phyloP scores from a whole-genome alignment of 2,329 filamentous ascomycete species.

The Talaromyces sp. region DNA sequence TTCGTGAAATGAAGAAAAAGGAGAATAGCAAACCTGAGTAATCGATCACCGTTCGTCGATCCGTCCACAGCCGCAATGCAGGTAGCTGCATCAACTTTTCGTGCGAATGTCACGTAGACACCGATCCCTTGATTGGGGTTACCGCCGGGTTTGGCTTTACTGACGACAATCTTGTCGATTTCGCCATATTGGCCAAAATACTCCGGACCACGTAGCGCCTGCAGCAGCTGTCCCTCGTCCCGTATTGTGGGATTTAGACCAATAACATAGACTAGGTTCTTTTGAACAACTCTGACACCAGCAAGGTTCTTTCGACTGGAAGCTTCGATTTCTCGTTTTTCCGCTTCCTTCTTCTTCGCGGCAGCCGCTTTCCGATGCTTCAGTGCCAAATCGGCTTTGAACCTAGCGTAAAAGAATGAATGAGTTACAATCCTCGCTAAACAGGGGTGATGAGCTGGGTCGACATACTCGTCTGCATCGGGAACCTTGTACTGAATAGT shows the following conservation, averaged over 20 bases:
- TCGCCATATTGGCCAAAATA: conserved; percentile 98
- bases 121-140: conserved; percentile 77
- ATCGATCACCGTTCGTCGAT: conserved; percentile 81
- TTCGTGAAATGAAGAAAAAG: neutral
- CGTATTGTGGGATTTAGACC: conserved; percentile 85
- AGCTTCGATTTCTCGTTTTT: conserved; percentile 93
- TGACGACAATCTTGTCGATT: conserved; percentile 98
- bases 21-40: conserved; percentile 61
- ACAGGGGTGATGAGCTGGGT: neutral
- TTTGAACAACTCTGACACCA: conserved; percentile 92
- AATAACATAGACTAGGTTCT: conserved; percentile 97
- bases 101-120: conserved; percentile 97
- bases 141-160: conserved; percentile 76
- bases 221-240: conserved; percentile 79
- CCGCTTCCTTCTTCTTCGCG: conserved; percentile 84
- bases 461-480: conserved; percentile 82
- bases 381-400: conserved; percentile 47
- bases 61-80: conserved; percentile 93
- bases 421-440: neutral
- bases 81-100: conserved; percentile 78
- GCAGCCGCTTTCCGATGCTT: conserved; percentile 93
- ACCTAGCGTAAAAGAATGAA: conserved; percentile 29
- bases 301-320: conserved; percentile 94
- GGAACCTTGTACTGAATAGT: conserved; percentile 96
- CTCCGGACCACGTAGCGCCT: conserved; percentile 80